Percentiles rank a stretch among this genome's conserved stretches.
Evolutionary conservation across 2,329 filamentous ascomycete species (phyloP).

Genomic region (Teratosphaeria zuluensis): DNA sequence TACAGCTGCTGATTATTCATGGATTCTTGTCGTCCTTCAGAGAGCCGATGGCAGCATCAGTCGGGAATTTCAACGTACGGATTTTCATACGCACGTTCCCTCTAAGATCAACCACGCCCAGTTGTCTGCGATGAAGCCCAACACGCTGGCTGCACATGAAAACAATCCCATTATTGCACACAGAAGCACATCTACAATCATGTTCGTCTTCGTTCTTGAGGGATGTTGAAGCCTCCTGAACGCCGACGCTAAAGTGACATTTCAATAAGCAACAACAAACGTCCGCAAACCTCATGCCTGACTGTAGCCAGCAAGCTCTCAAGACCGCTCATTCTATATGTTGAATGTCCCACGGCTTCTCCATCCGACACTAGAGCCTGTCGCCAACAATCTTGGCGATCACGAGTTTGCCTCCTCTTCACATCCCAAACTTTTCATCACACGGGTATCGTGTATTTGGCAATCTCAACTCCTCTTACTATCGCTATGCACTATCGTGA

Average conservation of each 20-base stretch:
- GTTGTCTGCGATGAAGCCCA: neutral
- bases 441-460: neutral
- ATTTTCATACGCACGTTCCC: neutral
- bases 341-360: constrained; percentile 2
- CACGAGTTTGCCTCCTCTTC: neutral
- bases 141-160: neutral
- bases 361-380: neutral
- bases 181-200: neutral
- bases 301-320: constrained; percentile 5
- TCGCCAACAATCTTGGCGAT: constrained; percentile 4
- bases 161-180: neutral
- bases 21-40: too few relatives aligned
- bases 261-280: neutral
- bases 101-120: neutral
- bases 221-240: constrained; percentile 18
- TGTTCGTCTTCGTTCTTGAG: constrained; percentile 5
- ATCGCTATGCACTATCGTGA: neutral
- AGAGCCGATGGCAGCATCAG: too few relatives aligned
- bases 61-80: neutral
- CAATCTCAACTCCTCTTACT: too few relatives aligned
- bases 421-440: neutral
- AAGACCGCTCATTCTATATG: neutral
- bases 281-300: neutral
- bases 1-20: too few relatives aligned
- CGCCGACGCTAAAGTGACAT: constrained; percentile 16